Conservation (phyloP, 257 asterid species). For the Solanum corneliomulleri region DNA sequence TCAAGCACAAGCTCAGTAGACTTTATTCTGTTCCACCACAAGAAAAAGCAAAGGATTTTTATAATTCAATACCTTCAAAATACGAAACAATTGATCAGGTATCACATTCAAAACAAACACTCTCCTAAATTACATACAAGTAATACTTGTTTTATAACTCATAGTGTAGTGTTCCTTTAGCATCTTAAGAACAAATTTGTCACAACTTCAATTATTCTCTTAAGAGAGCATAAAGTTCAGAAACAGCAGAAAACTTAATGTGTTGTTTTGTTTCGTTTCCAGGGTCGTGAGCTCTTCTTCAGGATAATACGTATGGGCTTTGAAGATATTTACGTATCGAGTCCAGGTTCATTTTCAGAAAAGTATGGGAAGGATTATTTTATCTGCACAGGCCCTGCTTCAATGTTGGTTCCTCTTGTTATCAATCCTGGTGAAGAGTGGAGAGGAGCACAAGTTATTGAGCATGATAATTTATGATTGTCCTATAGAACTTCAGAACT, state of each 20-base stretch:
- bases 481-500: background rate
- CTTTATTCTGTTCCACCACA: conserved; percentile 50
- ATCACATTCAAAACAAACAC: background rate
- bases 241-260: background rate
- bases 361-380: conserved; percentile 51
- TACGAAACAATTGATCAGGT: conserved; percentile 76
- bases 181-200: background rate
- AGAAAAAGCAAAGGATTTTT: conserved; percentile 35
- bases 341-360: conserved; percentile 53
- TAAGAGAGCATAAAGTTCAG: background rate
- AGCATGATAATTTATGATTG: conserved; percentile 67
- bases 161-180: background rate
- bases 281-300: conserved; percentile 75
- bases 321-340: conserved; percentile 59
- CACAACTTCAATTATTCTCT: background rate
- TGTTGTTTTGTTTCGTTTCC: conserved; percentile 1
- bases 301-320: conserved; percentile 75
- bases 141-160: background rate
- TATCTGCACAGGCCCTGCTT: conserved; percentile 72
- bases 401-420: conserved; percentile 55
- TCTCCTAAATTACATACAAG: background rate
- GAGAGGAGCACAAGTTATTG: conserved; percentile 85
- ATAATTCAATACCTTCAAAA: conserved; percentile 49
- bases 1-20: conserved; percentile 69
- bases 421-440: conserved; percentile 78